Conservation (phyloP, 1,139 yeast genomes). For the Komagataea norvegica region DNA sequence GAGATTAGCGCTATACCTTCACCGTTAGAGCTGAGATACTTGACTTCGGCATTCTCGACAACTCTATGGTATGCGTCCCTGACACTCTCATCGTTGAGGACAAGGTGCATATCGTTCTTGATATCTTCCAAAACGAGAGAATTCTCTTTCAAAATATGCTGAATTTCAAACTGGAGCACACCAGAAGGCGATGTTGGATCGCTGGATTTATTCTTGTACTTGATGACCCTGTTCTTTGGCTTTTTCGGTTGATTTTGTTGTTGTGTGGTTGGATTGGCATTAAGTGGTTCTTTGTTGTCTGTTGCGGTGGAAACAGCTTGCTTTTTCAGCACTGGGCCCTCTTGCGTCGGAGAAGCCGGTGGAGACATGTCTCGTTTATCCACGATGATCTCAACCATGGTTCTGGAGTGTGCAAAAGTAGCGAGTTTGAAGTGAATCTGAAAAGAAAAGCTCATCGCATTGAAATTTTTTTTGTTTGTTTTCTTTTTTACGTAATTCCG, state of each 20-base stretch:
- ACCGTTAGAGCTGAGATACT: constrained; percentile 68
- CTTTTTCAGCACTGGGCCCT: constrained; percentile 1
- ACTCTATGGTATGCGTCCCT: constrained; percentile 52
- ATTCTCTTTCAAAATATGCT: constrained; percentile 45
- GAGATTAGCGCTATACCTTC: constrained; percentile 64
- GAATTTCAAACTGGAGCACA: constrained; percentile 69
- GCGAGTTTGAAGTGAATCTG: too few relatives aligned
- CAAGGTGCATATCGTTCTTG: constrained; percentile 56
- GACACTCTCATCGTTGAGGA: constrained; percentile 55
- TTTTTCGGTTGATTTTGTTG: constrained; percentile 22
- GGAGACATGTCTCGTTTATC: constrained; percentile 22
- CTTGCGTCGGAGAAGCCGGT: constrained; percentile 10
- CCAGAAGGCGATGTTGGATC: constrained; percentile 85
- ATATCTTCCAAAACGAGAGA: constrained; percentile 44
- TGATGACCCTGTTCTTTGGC: constrained; percentile 37
- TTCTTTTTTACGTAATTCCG: constrained; percentile 2
- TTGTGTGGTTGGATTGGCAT: neutral
- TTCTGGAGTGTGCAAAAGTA: too few relatives aligned
- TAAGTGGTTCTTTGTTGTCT: neutral
- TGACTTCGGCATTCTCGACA: constrained; percentile 53
- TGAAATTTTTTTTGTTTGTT: constrained; percentile 8
- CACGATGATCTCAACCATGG: constrained; percentile 10
- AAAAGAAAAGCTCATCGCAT: constrained; percentile 22
- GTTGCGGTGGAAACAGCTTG: neutral
- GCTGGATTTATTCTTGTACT: constrained; percentile 52